Evolutionary conservation across 441 rosid species (phyloP), one percentile per base, ranked within the genome.

Genomic region (Adansonia madagascariensis): DNA sequence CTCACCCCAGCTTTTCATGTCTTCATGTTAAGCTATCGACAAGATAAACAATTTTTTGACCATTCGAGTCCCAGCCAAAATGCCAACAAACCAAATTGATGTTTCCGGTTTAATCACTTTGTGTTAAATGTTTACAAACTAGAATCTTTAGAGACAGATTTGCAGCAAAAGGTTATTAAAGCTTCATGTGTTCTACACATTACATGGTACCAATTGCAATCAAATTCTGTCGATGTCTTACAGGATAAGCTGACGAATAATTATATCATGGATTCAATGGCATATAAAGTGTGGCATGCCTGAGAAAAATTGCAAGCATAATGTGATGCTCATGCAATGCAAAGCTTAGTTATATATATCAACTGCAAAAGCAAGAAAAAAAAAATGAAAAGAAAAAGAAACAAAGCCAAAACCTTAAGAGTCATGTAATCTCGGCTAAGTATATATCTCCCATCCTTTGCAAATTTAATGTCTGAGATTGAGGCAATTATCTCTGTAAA

Each of bases 381-480:
- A 31, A 4, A 18, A 43, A 43, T 1, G 3, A 18, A 6, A 20
- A 11, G 6, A 14, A 14, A 24, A 27, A 50, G 46, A 12, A 75
- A 17, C 72, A 74, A 73, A 79, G 74, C 22, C 9, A 82, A 71
- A 80, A 97, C 99, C 98, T 97, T 97, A 67, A 97, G 98, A 50
- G 97, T 93, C 99, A 97, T 97, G 91, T 97, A 97, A 84, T 97
- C 99, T 4, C 99, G 98, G 85, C 98, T 94, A 57, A 97, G 98
- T 70, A 97, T 88, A 81, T 91, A 88, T 81, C 99, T 88, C 81
- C 99, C 99, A 74, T 93, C 90, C 84, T 85, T 94, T 14, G 97
- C 88, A 83, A 97, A 97, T 81, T 90, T 97, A 75, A 94, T 89
- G 88, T 97, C 99, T 60, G 99, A 97, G 78, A 94, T 89, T 24